These are phyloP conservation scores for Fusarium sp. DNA, from an alignment of 2,329 filamentous ascomycete genomes.

Conservation along the genomic window DNA sequence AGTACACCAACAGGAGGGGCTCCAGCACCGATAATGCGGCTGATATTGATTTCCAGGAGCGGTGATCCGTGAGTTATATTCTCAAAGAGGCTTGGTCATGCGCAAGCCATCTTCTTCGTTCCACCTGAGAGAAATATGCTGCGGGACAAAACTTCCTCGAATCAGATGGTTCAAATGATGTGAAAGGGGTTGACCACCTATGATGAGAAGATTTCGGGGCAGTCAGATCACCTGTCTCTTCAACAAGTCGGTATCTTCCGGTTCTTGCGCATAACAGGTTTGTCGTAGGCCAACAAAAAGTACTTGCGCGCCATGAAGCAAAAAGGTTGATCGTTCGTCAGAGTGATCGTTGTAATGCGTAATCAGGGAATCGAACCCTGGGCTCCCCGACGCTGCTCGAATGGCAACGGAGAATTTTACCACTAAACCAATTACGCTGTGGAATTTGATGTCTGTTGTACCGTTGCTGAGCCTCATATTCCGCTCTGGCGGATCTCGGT, in stretches of 20 bases:
- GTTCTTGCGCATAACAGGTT: neutral
- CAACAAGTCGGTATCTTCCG: neutral
- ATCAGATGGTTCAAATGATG: neutral
- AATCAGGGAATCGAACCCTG: conserved; percentile 32
- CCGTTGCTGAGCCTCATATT: neutral
- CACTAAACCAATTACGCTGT: conserved; percentile 19
- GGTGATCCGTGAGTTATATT: conserved; percentile 11
- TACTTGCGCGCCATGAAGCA: neutral
- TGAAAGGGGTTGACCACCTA: neutral
- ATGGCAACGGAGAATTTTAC: conserved; percentile 22
- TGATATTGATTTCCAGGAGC: conserved; percentile 4
- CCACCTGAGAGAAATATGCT: neutral
- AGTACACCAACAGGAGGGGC: neutral
- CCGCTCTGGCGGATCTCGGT: fast-evolving
- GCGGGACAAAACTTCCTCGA: conserved; percentile 4
- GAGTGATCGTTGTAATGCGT: neutral
- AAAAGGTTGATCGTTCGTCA: neutral
- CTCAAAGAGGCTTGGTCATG: conserved; percentile 27
- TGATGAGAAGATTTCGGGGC: neutral
- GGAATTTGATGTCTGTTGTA: fast-evolving
- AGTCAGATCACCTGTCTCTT: neutral
- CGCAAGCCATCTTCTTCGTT: conserved; percentile 11
- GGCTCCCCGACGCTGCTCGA: conserved; percentile 23
- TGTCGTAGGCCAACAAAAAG: neutral
- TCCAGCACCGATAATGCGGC: conserved; percentile 8